Evolutionary conservation across 1,284 basidiomycete species (phyloP), one percentile per base, ranked within the genome.

Genomic region (Leucoagaricus sp.): DNA sequence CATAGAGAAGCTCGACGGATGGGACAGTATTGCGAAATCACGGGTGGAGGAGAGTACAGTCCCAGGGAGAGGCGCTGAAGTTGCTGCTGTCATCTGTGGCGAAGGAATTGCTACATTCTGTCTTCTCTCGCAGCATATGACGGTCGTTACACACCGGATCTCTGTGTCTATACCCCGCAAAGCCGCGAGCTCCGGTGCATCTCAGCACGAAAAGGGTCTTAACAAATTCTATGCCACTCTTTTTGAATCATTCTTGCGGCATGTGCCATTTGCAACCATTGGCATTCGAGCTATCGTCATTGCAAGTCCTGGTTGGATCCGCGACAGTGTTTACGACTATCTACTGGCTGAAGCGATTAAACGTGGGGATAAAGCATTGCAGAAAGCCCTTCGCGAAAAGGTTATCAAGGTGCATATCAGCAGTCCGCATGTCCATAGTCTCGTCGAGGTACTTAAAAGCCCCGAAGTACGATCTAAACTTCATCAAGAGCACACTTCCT

Each of bases 71-170:
- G 94, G 96, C 0, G 97, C 97, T 2, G 96, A 99, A 70, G 92
- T 99, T 1, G 97, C 93, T 8, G 97, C 97, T 0, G 84, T 99
- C 15, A 93, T 99, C 1, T 94, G 94, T 59, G 96, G 97, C 34
- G 97, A 99, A 79, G 95, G 96, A 15, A 89, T 86, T 3, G 97
- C 97, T 0, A 90, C 92, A 1, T 92, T 99, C 66, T 99, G 96
- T 71, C 76, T 99, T 23, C 78, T 99, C 21, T 97, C 94, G 0
- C 89, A 98, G 64, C 94, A 98, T 74, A 98, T 98, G 89, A 99
- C 97, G 0, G 81, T 97, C 25, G 88, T 99, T 38, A 77, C 94
- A 7, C 94, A 98, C 70, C 85, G 97, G 7, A 89, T 99, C 60
- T 93, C 95, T 28, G 86, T 95, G 0, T 79, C 91, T 1, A 89